Evolutionary conservation across 768 basidiomycete species (phyloP).

Genomic region (Hypholoma fasciculare): DNA sequence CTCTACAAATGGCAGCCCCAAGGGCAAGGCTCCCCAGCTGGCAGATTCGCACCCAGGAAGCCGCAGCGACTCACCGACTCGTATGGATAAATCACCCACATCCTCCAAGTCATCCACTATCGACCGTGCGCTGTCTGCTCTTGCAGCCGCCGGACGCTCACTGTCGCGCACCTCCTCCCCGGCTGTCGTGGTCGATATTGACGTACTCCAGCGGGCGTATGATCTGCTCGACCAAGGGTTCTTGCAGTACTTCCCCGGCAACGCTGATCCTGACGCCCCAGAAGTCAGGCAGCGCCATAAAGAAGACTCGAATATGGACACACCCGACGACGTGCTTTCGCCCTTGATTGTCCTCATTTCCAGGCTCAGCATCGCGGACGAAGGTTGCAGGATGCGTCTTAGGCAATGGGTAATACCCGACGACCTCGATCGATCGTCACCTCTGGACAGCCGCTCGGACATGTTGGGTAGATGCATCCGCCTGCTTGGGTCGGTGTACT

Average conservation of each 20-base stretch:
- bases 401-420: slow-evolving; percentile 73
- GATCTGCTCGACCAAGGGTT: slow-evolving; percentile 65
- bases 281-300: slow-evolving; percentile 54
- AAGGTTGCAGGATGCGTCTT: slow-evolving; percentile 52
- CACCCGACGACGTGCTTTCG: slow-evolving; percentile 75
- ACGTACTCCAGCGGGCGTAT: slow-evolving; percentile 64
- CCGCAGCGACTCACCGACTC: slow-evolving; percentile 39
- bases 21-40: slow-evolving; percentile 33
- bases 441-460: slow-evolving; percentile 74
- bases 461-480: slow-evolving; percentile 80
- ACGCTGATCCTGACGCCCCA: slow-evolving; percentile 61
- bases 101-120: slow-evolving; percentile 45
- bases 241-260: slow-evolving; percentile 66
- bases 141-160: slow-evolving; percentile 52
- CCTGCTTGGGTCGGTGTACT: slow-evolving; percentile 73
- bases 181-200: slow-evolving; percentile 29
- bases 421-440: slow-evolving; percentile 74
- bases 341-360: slow-evolving; percentile 79
- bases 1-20: slow-evolving; percentile 34
- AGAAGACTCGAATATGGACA: slow-evolving; percentile 43
- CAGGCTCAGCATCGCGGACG: slow-evolving; percentile 67
- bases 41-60: slow-evolving; percentile 31
- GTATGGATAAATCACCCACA: slow-evolving; percentile 24
- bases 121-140: slow-evolving; percentile 58
- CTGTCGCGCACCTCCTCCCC: slow-evolving; percentile 51